Percentiles rank a stretch among this genome's conserved stretches.
Evolutionary conservation across 2,329 filamentous ascomycete genomes (phyloP).

Genomic region (Mycogone perniciosa): DNA sequence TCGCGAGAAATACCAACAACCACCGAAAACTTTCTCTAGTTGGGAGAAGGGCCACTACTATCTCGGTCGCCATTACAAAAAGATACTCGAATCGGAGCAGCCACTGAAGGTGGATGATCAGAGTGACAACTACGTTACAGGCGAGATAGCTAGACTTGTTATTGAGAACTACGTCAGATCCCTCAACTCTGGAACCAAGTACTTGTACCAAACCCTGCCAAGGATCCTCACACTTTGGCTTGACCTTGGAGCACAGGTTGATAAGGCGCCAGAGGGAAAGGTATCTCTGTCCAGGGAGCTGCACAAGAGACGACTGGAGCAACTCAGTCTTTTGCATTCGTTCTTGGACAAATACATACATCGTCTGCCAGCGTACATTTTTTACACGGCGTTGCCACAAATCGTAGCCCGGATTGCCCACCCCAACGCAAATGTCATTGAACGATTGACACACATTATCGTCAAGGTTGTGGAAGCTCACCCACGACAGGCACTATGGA

Average conservation of each 20-base stretch:
- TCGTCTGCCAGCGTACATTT: constrained; percentile 67
- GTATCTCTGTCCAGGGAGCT: constrained; percentile 47
- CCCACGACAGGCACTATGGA: constrained; percentile 89
- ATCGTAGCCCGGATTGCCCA: constrained; percentile 95
- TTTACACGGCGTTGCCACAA: constrained; percentile 80
- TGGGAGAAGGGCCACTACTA: constrained; percentile 99
- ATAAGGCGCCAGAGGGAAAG: constrained; percentile 53
- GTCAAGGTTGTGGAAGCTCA: constrained; percentile 79
- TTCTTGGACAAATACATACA: constrained; percentile 75
- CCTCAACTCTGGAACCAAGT: constrained; percentile 83
- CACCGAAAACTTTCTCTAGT: constrained; percentile 59
- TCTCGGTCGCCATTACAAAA: constrained; percentile 94
- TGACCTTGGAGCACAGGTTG: constrained; percentile 73
- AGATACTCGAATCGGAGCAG: constrained; percentile 85
- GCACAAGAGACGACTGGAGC: constrained; percentile 51
- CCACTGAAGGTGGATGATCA: constrained; percentile 69
- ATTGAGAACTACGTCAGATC: constrained; percentile 91
- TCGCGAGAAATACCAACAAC: constrained; percentile 74
- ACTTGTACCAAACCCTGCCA: constrained; percentile 89
- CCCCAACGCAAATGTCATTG: constrained; percentile 69
- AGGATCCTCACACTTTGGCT: constrained; percentile 91
- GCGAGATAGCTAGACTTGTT: constrained; percentile 80
- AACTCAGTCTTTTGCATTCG: constrained; percentile 62
- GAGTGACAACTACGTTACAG: constrained; percentile 66
- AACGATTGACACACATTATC: constrained; percentile 71